Evolutionary conservation across 768 basidiomycete species (phyloP).

Genomic region (Auricularia cornea): DNA sequence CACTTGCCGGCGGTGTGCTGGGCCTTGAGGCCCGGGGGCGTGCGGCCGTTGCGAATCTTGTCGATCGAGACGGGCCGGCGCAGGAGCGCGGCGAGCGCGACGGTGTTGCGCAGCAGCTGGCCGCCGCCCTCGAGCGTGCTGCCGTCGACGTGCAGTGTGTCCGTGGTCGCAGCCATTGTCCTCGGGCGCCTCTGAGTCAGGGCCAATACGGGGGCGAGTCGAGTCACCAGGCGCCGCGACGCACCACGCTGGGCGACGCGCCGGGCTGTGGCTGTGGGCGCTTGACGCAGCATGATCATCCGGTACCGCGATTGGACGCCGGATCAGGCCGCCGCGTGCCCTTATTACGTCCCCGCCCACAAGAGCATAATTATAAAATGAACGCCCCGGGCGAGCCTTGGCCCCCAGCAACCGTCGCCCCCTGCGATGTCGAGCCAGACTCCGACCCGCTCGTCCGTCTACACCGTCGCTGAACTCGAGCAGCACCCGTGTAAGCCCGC

Average conservation of each 20-base stretch:
- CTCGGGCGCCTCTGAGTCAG: no score
- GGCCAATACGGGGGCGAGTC: no score
- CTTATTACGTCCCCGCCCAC: no score
- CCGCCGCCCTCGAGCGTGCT: constrained; percentile 51
- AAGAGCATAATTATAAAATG: no score
- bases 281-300: no score
- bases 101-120: constrained; percentile 62
- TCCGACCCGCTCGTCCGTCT: not conserved
- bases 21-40: constrained; percentile 56
- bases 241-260: no score
- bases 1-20: constrained; percentile 61
- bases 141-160: constrained; percentile 27
- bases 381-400: not conserved
- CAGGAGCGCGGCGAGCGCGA: constrained; percentile 58
- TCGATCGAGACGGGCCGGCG: constrained; percentile 49
- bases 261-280: no score
- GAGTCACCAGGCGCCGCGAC: no score
- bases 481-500: not conserved
- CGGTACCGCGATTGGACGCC: no score
- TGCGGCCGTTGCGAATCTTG: constrained; percentile 52
- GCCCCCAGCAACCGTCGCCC: not conserved
- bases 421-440: not conserved
- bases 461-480: not conserved
- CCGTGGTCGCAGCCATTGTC: not conserved
- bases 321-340: no score